Base-by-base conservation (phyloP, 371 early-diverging fungal genomes). In the Parasitella parasitica region DNA sequence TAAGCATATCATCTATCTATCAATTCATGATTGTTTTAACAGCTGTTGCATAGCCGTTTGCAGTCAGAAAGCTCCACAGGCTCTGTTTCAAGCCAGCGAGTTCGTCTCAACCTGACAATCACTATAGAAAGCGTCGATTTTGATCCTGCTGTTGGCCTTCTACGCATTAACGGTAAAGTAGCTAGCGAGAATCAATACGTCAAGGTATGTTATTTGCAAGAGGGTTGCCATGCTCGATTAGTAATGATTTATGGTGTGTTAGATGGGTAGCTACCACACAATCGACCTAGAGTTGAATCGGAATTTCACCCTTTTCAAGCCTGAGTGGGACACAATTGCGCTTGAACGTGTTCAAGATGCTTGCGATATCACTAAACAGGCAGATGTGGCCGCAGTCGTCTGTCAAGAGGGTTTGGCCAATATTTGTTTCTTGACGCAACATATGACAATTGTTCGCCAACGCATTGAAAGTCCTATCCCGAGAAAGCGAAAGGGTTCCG, bases 321-420 rank as follows among this genome's bases (percentile, higher is more conserved):
- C 83, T 27, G 92, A 93, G 60, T 98, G 98, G 98, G 99, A 98
- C 72, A 76, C 86, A 5, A 94, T 98, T 54, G 83, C 93, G 24
- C 76, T 97, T 49, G 93, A 96, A 58, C 85, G 97, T 43, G 88
- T 98, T 26, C 82, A 90, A 20, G 89, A 89, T 63, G 91, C 95
- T 6, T 96, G 96, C 71, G 95, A 98, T 78, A 81, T 96, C 20
- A 83, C 93, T 13, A 90, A 90, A 57, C 89, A 91, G 64, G 97
- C 98, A 4, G 98, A 98, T 59, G 89, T 97, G 2, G 97, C 92
- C 0, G 99, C 97, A 4, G 86, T 98, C 16, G 93, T 97, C 2
- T 86, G 96, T 67, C 92, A 98, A 70, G 99, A 98, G 67, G 99
- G 98, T 0, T 73, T 98, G 26, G 97, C 99, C 7, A 94, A 95